Base-by-base conservation (phyloP, 352 stramenopile species). In the Phytophthora sojae region DNA sequence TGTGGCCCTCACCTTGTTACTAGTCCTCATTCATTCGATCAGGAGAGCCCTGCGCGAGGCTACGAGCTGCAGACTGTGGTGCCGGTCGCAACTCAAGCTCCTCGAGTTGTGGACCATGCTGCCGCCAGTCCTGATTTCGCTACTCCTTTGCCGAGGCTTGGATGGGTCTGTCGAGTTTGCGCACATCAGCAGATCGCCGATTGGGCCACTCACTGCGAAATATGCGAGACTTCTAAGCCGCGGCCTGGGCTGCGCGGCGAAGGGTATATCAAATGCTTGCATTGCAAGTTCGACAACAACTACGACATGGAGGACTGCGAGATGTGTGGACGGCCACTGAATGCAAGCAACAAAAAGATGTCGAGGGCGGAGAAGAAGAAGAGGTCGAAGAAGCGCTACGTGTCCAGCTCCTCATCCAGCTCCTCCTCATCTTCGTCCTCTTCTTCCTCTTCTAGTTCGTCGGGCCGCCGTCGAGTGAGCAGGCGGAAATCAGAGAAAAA, bases 211-310 rank as follows among this genome's bases (percentile, higher is more conserved):
- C 79, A 90, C 30, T 92, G 82, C 62, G 85, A 92, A 63, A 85
- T 92, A 15, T 92, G 85, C 45, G 85, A 92, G 56, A 91, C 82
- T 0, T 90, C 79, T 0, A 92, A 90, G 51, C 82, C 85, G 0
- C 81, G 73, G 25, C 77, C 70, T 15, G 81, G 81, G 4, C 71
- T 80, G 8, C 76, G 79, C 25, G 85, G 82, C 0, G 78, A 75
- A 67, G 77, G 72, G 0, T 93, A 85, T 57, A 71, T 91, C 47
- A 88, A 86, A 52, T 93, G 85, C 53, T 71, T 66, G 21, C 74
- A 88, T 39, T 93, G 85, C 59, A 86, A 90, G 37, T 93, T 93
- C 42, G 83, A 91, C 70, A 93, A 93, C 73, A 93, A 91, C 55
- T 90, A 83, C 57, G 85, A 91, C 26, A 74, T 86, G 67, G 81